Conservation (phyloP, 805 yeast species). For the Lachancea sp. region DNA sequence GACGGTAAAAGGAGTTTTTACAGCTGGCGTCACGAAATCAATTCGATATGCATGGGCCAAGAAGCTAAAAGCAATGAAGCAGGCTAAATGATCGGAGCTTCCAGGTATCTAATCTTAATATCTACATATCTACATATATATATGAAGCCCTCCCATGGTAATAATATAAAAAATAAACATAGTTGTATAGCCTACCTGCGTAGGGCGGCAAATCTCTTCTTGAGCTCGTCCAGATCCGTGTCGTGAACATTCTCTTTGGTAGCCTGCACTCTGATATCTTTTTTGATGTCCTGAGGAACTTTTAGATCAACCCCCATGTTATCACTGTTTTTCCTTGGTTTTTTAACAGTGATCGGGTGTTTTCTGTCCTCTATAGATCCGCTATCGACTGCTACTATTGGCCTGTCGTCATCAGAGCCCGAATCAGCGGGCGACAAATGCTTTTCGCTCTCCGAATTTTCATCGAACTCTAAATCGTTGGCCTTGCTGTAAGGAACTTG, state of each 20-base stretch:
- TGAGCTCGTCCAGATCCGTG: constrained; percentile 56
- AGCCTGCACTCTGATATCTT: constrained; percentile 31
- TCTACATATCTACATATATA: neutral
- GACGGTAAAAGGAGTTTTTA: constrained; percentile 72
- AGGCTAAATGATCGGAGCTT: constrained; percentile 1
- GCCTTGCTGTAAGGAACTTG: constrained; percentile 65
- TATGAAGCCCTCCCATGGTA: too few species aligned
- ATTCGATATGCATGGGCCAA: constrained; percentile 73
- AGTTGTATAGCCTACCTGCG: constrained; percentile 39
- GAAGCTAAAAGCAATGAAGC: constrained; percentile 35
- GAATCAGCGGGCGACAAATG: constrained; percentile 4
- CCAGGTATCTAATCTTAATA: too few species aligned
- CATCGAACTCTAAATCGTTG: constrained; percentile 15
- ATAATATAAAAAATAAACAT: too few species aligned
- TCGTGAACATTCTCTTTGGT: constrained; percentile 20
- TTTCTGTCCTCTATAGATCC: constrained; percentile 24
- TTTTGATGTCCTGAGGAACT: constrained; percentile 38
- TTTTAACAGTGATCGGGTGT: constrained; percentile 39
- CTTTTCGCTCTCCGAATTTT: neutral
- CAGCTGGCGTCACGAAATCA: constrained; percentile 76
- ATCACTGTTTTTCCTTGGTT: constrained; percentile 39
- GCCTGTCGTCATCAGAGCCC: constrained; percentile 25
- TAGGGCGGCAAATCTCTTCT: constrained; percentile 72
- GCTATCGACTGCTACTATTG: constrained; percentile 35
- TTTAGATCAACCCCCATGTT: constrained; percentile 35